Base-by-base conservation (phyloP, 164 flowering plant species). In the Annona cherimola region DNA sequence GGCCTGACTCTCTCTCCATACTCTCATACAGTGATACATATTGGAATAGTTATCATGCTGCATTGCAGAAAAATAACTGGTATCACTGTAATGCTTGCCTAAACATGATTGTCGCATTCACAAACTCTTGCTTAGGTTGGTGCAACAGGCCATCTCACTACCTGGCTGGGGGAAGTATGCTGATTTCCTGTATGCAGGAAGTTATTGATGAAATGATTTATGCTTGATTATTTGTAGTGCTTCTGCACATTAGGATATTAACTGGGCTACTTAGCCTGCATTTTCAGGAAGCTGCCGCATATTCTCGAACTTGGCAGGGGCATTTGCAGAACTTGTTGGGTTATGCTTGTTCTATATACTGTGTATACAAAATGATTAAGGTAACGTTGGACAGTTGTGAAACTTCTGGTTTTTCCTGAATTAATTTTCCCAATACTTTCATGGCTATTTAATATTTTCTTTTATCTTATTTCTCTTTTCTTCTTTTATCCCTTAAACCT, bases 331-430 rank as follows among this genome's bases (percentile, higher is more conserved):
- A 95, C 83, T 74, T 95, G 68, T 83, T 95, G 76, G 99, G 99
- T 50, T 93, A 95, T 83, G 97, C 88, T 18, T 88, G 90, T 71
- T 95, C 99, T 45, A 77, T 91, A n/a, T 95, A 93, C 71, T 95
- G 98, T 89, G 99, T 95, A 16, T 95, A 95, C 73, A 95, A 95
- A 82, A 95, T 95, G 98, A 78, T 95, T 63, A 95, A 91, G 98
- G 98, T 92, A 83, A 62, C 12, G 1, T 19, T 61, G 59, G 59
- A 14, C 26, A 40, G 64, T 35, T 40, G 42, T 40, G 44, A 50
- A 41, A 64, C n/a, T 40, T 7, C 2, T 11, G 45, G 67, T 40
- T 11, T 64, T n/a, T 64, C 41, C 14, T 14, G 26, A 16, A 54
- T 54, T 54, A 7, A 26, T 61, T 19, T 61, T 26, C 35, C 35